These are phyloP conservation scores for Penicillium sp. DNA, from an alignment of 2,329 filamentous ascomycete genomes.

Conservation along the genomic window DNA sequence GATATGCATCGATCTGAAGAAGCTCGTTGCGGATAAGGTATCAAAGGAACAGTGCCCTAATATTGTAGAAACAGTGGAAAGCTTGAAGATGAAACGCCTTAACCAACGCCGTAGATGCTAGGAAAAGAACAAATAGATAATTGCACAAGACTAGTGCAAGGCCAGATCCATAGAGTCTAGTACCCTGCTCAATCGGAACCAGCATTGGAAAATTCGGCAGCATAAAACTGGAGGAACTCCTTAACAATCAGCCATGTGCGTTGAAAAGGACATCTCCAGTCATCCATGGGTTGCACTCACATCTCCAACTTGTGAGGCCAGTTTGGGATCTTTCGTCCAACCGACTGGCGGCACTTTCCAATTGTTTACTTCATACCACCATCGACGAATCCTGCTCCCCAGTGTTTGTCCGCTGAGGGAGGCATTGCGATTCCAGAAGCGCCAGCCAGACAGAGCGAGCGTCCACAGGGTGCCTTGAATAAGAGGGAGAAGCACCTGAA, in stretches of 20 bases:
- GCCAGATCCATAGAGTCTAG: background rate
- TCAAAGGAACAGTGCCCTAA: background rate
- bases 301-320: constrained; percentile 40
- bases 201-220: constrained; percentile 30
- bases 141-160: background rate
- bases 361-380: constrained; percentile 95
- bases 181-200: constrained; percentile 23
- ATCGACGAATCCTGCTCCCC: constrained; percentile 72
- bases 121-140: background rate
- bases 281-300: constrained; percentile 27
- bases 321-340: constrained; percentile 23
- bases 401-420: constrained; percentile 69
- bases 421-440: constrained; percentile 76
- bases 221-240: constrained; percentile 36
- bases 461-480: constrained; percentile 87
- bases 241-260: constrained; percentile 22
- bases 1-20: too few relatives aligned
- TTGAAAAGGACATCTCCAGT: background rate
- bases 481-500: constrained; percentile 74
- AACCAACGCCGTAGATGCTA: constrained; percentile 19
- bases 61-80: constrained; percentile 12
- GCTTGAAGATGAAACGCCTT: constrained; percentile 2
- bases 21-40: too few relatives aligned
- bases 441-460: constrained; percentile 77
- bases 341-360: constrained; percentile 61